Conservation (phyloP, 768 basidiomycete species). For the Russula sp. region DNA sequence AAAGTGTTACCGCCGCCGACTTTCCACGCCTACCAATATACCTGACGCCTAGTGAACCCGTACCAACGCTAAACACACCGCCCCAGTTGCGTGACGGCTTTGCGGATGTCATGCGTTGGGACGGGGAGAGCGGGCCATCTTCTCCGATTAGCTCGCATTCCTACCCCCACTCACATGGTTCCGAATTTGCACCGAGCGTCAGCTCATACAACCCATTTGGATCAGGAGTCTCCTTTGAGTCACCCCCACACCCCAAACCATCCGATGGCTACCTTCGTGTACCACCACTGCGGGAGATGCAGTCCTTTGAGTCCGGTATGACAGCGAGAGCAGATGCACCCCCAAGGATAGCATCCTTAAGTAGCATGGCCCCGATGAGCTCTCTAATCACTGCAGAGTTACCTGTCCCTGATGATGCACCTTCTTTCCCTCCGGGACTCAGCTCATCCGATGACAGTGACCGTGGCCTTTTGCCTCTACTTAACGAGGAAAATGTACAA, state of each 20-base stretch:
- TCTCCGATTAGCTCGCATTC: conserved; percentile 34
- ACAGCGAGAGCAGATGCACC: conserved; percentile 56
- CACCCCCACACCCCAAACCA: conserved; percentile 47
- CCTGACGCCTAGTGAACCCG: not conserved
- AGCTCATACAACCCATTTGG: conserved; percentile 56
- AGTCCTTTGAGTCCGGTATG: conserved; percentile 77
- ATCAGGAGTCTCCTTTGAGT: conserved; percentile 50
- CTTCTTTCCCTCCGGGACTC: conserved; percentile 2
- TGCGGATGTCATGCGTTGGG: conserved; percentile 60
- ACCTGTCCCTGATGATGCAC: not conserved
- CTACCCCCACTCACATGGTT: conserved; percentile 16
- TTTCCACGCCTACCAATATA: conserved; percentile 36
- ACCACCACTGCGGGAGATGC: conserved; percentile 70
- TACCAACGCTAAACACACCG: conserved; percentile 16
- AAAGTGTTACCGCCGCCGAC: conserved; percentile 71
- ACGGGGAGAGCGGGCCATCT: conserved; percentile 27
- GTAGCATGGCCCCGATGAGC: not conserved
- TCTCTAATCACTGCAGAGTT: not conserved
- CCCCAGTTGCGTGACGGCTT: conserved; percentile 46
- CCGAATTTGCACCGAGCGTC: conserved; percentile 16
- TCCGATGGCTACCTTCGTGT: conserved; percentile 32
- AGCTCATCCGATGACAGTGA: conserved; percentile 11
- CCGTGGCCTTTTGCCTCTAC: conserved; percentile 3
- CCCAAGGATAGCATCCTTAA: not conserved
- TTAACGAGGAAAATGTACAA: conserved; percentile 7